Evolutionary conservation across 2,329 filamentous ascomycete species (phyloP).

Genomic region (Pestalotiopsis sp.): DNA sequence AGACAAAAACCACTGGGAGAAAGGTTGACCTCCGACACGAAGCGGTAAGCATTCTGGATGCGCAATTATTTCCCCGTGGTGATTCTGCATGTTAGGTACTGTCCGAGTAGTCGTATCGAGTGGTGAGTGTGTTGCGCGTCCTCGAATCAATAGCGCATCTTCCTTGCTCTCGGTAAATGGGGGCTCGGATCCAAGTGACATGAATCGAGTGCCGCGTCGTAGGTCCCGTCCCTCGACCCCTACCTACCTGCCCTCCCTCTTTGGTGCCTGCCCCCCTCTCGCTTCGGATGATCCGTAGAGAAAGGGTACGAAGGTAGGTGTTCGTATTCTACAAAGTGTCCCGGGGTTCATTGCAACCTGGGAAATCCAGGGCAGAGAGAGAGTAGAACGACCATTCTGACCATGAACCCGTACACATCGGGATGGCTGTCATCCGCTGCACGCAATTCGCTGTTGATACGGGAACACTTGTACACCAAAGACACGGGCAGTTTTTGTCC

Average conservation of each 20-base stretch:
- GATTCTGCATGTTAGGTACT: not conserved
- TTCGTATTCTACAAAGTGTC: too few species aligned
- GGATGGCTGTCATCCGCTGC: not conserved
- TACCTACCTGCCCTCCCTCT: not conserved
- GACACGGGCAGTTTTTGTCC: not conserved
- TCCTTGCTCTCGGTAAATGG: slow-evolving; percentile 1
- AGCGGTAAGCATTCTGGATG: not conserved
- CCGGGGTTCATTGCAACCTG: not conserved
- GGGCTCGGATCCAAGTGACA: not conserved
- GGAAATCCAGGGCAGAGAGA: not conserved
- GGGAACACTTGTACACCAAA: not conserved
- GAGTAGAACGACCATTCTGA: not conserved
- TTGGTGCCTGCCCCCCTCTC: not conserved
- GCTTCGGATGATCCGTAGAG: too few species aligned
- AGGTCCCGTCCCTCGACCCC: not conserved
- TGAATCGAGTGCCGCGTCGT: not conserved
- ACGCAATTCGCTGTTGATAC: not conserved
- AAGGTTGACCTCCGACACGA: too few species aligned
- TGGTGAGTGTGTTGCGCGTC: slow-evolving; percentile 5
- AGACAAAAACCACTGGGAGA: too few species aligned
- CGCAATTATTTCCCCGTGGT: not conserved
- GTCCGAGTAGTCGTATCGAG: not conserved
- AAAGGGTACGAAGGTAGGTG: too few species aligned
- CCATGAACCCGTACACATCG: not conserved
- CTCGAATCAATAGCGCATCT: not conserved